phyloP scores from a whole-genome alignment of 768 basidiomycete species.

The Kockovaella imperatae region DNA sequence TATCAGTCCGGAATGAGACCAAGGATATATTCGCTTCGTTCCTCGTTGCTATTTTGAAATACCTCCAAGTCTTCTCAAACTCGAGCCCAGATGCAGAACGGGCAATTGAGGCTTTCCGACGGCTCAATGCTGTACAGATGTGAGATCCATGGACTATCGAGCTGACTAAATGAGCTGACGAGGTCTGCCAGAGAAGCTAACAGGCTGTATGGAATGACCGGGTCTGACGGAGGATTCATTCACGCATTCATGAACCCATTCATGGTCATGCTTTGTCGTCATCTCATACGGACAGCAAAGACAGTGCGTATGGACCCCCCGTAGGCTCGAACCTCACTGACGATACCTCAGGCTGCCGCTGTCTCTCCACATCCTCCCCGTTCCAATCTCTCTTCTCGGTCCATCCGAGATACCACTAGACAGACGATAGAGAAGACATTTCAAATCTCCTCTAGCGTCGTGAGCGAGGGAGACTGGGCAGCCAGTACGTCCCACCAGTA shows the following conservation, averaged over 20 bases:
- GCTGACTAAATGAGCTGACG: slow-evolving; percentile 1
- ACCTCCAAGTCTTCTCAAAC: too few species aligned
- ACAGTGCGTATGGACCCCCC: slow-evolving; percentile 7
- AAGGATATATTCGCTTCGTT: too few species aligned
- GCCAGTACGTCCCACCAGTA: background rate
- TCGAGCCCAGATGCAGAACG: too few species aligned
- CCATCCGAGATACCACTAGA: slow-evolving; percentile 29
- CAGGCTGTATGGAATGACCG: slow-evolving; percentile 22
- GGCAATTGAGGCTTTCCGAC: background rate
- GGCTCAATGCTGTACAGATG: background rate
- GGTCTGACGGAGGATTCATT: slow-evolving; percentile 15
- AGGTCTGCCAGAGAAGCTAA: slow-evolving; percentile 22
- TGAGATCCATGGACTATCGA: background rate
- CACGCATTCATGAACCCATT: slow-evolving; percentile 28
- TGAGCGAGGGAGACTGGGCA: slow-evolving; percentile 19
- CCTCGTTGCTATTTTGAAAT: too few species aligned
- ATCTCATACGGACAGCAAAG: slow-evolving; percentile 6
- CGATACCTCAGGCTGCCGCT: slow-evolving; percentile 15
- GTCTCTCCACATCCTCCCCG: slow-evolving; percentile 22
- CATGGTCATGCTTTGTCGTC: slow-evolving; percentile 15
- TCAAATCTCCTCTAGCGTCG: slow-evolving; percentile 20
- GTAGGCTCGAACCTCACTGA: background rate
- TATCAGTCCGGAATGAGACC: too few species aligned
- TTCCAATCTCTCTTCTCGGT: slow-evolving; percentile 20
- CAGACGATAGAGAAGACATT: slow-evolving; percentile 29